A percentile compares a stretch with the other conserved stretches of the same genome.
phyloP scores from a whole-genome alignment of 192 early-diverging fungal genomes.

The Cladochytrium replicatum region DNA sequence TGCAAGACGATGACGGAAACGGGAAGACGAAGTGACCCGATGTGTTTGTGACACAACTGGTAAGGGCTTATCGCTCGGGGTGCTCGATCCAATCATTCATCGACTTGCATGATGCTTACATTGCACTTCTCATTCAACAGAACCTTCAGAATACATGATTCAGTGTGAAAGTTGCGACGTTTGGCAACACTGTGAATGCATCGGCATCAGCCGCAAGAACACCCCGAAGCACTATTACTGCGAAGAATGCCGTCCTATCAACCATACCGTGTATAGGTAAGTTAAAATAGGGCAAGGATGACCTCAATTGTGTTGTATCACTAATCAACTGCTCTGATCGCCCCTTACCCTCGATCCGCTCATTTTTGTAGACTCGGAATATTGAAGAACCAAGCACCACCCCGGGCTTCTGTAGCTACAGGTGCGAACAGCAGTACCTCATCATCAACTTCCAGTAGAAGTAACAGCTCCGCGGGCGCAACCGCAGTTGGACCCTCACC shows the following conservation, averaged over 20 bases:
- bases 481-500: too few relatives aligned
- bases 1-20: constrained; percentile 12
- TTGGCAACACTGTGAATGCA: constrained; percentile 93
- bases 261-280: too few relatives aligned
- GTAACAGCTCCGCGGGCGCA: too few relatives aligned
- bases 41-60: constrained; percentile 38
- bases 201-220: constrained; percentile 64
- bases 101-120: background rate
- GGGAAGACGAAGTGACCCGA: constrained; percentile 34
- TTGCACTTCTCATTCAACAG: constrained; percentile 8
- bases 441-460: too few relatives aligned
- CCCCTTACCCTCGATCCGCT: too few relatives aligned
- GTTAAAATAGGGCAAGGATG: too few relatives aligned
- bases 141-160: constrained; percentile 58
- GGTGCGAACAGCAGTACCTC: too few relatives aligned
- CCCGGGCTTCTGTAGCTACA: too few relatives aligned
- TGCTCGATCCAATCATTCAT: too few relatives aligned
- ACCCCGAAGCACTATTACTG: constrained; percentile 89
- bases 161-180: constrained; percentile 89
- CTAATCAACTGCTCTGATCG: background rate
- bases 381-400: too few relatives aligned
- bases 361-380: too few relatives aligned
- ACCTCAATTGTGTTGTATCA: constrained; percentile 22
- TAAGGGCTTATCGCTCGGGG: constrained; percentile 36
- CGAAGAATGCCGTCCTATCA: constrained; percentile 76